These are phyloP conservation scores for Mycena chlorophos DNA, from an alignment of 768 basidiomycete species.

Conservation along the genomic window DNA sequence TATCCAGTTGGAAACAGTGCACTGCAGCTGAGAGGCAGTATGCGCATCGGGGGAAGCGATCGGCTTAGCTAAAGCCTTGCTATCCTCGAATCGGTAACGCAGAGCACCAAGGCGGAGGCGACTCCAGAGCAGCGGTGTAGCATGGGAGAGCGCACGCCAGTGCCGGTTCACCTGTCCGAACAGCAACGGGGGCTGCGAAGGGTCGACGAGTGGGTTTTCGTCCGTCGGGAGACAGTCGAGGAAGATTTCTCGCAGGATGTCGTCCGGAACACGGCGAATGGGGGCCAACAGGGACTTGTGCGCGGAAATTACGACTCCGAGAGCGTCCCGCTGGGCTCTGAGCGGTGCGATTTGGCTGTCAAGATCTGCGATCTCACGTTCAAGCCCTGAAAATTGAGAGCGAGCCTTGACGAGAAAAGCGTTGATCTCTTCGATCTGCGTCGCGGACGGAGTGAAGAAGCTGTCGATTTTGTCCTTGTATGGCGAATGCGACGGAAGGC, in stretches of 20 bases:
- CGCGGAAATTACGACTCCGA: not conserved
- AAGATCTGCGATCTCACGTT: not conserved
- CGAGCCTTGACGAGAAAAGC: not conserved
- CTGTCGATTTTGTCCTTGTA: not conserved
- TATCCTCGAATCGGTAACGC: not conserved
- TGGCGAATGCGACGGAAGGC: not conserved
- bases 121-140: constrained; percentile 2
- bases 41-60: too few relatives aligned
- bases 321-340: not conserved
- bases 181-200: not conserved
- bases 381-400: not conserved
- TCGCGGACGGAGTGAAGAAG: constrained; percentile 4
- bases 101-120: not conserved
- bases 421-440: not conserved
- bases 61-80: too few relatives aligned
- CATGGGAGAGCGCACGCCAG: constrained; percentile 1
- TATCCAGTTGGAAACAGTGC: too few relatives aligned
- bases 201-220: not conserved
- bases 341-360: not conserved
- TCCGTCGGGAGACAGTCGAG: constrained; percentile 1
- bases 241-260: constrained; percentile 14
- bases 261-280: constrained; percentile 4
- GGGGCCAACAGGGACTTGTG: constrained; percentile 8
- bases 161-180: not conserved
- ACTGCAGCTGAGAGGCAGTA: too few relatives aligned